phyloP scores from a whole-genome alignment of 2,329 filamentous ascomycete species.

The Fusarium citri region DNA sequence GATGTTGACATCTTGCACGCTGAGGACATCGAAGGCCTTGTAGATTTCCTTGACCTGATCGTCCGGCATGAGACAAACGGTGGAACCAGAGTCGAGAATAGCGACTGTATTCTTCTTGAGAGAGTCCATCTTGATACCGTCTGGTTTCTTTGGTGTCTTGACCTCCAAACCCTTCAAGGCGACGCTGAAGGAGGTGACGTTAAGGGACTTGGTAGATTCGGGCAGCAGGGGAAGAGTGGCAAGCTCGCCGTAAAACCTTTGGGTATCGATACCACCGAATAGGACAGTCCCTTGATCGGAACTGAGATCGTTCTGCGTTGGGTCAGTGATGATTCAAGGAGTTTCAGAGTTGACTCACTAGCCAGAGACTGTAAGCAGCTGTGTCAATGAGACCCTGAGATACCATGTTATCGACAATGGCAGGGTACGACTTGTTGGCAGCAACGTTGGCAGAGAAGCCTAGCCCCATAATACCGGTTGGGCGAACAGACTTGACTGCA shows the following conservation, averaged over 20 bases:
- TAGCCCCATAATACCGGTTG: slow-evolving; percentile 69
- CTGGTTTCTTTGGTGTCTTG: slow-evolving; percentile 42
- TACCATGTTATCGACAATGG: slow-evolving; percentile 74
- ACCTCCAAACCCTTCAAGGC: slow-evolving; percentile 55
- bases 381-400: slow-evolving; percentile 70
- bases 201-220: slow-evolving; percentile 52
- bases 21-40: slow-evolving; percentile 64
- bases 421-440: slow-evolving; percentile 58
- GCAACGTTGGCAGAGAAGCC: slow-evolving; percentile 66
- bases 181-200: slow-evolving; percentile 55
- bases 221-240: slow-evolving; percentile 60
- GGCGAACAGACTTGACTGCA: slow-evolving; percentile 60
- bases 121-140: slow-evolving; percentile 49
- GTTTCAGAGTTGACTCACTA: slow-evolving; percentile 50
- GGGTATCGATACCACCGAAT: slow-evolving; percentile 82
- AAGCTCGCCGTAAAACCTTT: slow-evolving; percentile 72
- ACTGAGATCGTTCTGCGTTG: slow-evolving; percentile 66
- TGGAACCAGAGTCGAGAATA: slow-evolving; percentile 80
- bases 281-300: slow-evolving; percentile 76
- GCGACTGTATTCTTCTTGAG: slow-evolving; percentile 69
- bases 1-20: slow-evolving; percentile 55
- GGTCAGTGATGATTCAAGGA: slow-evolving; percentile 14
- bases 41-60: slow-evolving; percentile 64
- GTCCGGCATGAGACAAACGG: slow-evolving; percentile 75
- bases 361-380: slow-evolving; percentile 76